Percentiles rank a stretch among this genome's conserved stretches.
Conservation (phyloP, 2,329 filamentous ascomycete species). For the Ophiobolus disseminans region DNA sequence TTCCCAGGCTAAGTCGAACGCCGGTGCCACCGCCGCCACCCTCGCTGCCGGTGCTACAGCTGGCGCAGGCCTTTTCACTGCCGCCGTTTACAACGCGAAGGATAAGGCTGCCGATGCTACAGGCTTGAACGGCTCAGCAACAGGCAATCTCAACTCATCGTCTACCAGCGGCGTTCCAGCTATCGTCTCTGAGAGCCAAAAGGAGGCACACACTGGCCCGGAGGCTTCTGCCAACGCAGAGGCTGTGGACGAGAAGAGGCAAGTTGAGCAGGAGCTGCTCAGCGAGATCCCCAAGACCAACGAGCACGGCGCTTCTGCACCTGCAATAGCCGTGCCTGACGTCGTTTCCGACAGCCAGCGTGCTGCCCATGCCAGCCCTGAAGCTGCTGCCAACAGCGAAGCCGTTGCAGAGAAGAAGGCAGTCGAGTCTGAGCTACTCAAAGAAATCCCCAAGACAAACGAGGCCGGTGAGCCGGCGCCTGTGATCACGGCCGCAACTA, state of each 20-base stretch:
- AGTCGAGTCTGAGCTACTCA: slow-evolving; percentile 72
- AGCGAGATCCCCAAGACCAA: slow-evolving; percentile 42
- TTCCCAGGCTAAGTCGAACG: slow-evolving; percentile 18
- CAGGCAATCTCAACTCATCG: slow-evolving; percentile 43
- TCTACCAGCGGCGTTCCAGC: slow-evolving; percentile 57
- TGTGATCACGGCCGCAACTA: slow-evolving; percentile 21
- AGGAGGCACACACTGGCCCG: slow-evolving; percentile 65
- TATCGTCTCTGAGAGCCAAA: slow-evolving; percentile 74
- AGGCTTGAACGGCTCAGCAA: slow-evolving; percentile 50
- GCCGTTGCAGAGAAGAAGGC: slow-evolving; percentile 74
- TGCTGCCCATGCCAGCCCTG: slow-evolving; percentile 66
- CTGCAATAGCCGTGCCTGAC: slow-evolving; percentile 54
- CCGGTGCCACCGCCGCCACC: slow-evolving; percentile 25
- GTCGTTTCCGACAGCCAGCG: slow-evolving; percentile 75
- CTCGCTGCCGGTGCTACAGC: slow-evolving; percentile 51
- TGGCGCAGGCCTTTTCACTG: slow-evolving; percentile 49
- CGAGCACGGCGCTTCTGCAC: slow-evolving; percentile 50
- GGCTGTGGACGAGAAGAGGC: slow-evolving; percentile 73
- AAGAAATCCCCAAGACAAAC: slow-evolving; percentile 45
- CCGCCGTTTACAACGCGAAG: slow-evolving; percentile 40
- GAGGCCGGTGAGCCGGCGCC: slow-evolving; percentile 48
- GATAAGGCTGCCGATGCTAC: slow-evolving; percentile 47
- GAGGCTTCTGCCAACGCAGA: slow-evolving; percentile 70
- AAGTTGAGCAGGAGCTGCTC: slow-evolving; percentile 72
- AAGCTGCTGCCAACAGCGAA: slow-evolving; percentile 69